Base-by-base conservation (phyloP, 2,329 filamentous ascomycete species). In the Alternaria brassicicola region DNA sequence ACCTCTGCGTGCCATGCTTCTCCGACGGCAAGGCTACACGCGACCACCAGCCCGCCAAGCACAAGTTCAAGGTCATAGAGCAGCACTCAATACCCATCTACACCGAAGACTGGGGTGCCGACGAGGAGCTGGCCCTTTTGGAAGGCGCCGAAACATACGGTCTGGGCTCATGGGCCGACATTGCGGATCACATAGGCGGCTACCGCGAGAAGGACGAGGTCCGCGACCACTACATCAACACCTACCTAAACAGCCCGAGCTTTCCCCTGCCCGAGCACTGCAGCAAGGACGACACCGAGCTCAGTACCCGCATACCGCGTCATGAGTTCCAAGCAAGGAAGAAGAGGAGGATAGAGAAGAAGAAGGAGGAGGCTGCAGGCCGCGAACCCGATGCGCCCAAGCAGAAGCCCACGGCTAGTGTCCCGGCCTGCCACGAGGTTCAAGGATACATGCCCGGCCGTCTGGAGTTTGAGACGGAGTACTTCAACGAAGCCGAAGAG, bases 31-130 rank as follows among this genome's bases (percentile, higher is more conserved):
- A 92, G 70, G 84, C 86, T 43, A 92, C 91, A 62, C 91, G 92
- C 69, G 88, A 90, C 55, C 95, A 99, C 77, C 89, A 96, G 66
- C 94, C 95, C 7, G 85, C 88, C 5, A 91, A 90, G 12, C 95
- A 99, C 78, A 84, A 92, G 13, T 99, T 89, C 77, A 90, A 92
- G 63, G 95, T 99, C 31, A 97, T 99, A 65, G 95, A 99, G 77
- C 95, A 98, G 72, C 97, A 99, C 74, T 97, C 94, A 0, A 96
- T 99, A 48, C 95, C 95, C 1, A 98, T 99, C 57, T 99, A 96
- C 72, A 89, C 93, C 66, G 86, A 87, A 57, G 93, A 97, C 73
- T 99, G 95, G 95, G 95, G 95, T 51, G 95, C 95, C 23, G 95
- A 99, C 74, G 95, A 99, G 76, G 95, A 99, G 78, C 80, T 98